These are phyloP conservation scores for Salvia splendens DNA, from an alignment of 257 asterid genomes.

Conservation along the genomic window DNA sequence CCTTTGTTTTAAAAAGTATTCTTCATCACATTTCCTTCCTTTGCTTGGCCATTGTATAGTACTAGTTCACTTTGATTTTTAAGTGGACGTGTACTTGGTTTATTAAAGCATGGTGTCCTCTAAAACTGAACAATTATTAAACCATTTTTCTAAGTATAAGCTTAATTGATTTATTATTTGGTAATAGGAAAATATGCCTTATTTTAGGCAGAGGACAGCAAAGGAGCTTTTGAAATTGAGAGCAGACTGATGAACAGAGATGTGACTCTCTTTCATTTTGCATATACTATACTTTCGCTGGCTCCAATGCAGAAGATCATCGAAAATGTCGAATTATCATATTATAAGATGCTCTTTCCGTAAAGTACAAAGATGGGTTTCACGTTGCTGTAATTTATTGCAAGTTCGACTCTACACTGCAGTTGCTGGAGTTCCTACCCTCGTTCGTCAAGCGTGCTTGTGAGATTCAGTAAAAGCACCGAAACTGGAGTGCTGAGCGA, in stretches of 20 bases:
- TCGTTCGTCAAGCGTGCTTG: slow-evolving; percentile 3
- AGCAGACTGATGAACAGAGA: slow-evolving; percentile 59
- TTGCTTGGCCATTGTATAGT: neutral
- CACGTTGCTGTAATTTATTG: neutral
- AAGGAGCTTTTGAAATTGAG: slow-evolving; percentile 73
- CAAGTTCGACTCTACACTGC: slow-evolving; percentile 12
- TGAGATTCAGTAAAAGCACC: slow-evolving; percentile 10
- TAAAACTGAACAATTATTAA: neutral
- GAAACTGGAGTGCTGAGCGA: slow-evolving; percentile 12
- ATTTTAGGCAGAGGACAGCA: slow-evolving; percentile 75
- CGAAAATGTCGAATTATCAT: neutral
- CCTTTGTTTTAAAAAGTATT: neutral
- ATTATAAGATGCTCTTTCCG: neutral
- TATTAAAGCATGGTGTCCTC: neutral
- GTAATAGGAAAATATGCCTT: slow-evolving; percentile 73
- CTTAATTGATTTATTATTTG: neutral
- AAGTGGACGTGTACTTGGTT: slow-evolving; percentile 9
- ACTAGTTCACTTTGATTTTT: neutral
- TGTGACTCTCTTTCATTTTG: neutral
- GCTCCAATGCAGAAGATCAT: slow-evolving; percentile 1
- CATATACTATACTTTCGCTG: neutral
- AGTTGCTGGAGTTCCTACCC: slow-evolving; percentile 16
- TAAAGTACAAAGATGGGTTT: neutral
- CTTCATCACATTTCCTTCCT: neutral
- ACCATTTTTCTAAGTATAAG: neutral